Base-by-base conservation (phyloP, 805 yeast genomes). In the Nakazawaea laoshanensis region DNA sequence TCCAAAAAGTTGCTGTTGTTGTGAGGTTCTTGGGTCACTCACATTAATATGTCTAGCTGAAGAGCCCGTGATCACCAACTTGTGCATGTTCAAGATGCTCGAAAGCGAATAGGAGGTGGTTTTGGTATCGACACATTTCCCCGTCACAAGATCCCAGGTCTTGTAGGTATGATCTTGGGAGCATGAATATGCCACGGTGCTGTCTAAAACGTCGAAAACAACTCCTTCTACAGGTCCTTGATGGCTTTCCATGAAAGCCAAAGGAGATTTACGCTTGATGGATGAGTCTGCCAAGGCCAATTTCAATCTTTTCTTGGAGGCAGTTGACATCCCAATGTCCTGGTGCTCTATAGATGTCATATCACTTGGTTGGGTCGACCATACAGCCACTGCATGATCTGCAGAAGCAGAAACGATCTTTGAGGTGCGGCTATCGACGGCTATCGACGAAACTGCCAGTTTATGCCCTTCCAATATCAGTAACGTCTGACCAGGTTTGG, bases 11-110 rank as follows among this genome's bases (percentile, higher is more conserved):
- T 87, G 94, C 35, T 72, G 77, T 5, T 72, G 63, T 2, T 79
- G 66, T 1, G 74, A 56, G 2, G 68, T 67, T 52, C 98, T 73
- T 28, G 97, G 96, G 54, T 92, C 98, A 50, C 86, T 94, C 40
- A 92, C 65, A 35, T 87, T 79, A 42, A 92, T 88, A 57, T 92
- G 97, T 57, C 98, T 80, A n/a, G 96, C 96, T 9, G 95, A 80
- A 1, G 96, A 86, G n/a, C 98, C 98, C 37, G 89, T 74, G 7
- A 88, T 95, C 19, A 92, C 59, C 35, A 92, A 62, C 41, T 83
- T 73, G 5, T 83, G 74, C 40, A 92, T 63, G 44, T 77, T 77
- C 19, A 77, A 64, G 19, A 88, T 57, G 0, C 95, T 83, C 28
- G 88, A 66, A 42, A 92, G 65, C 8, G 97, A 79, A 55, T 73